A percentile compares a stretch with the other conserved stretches of the same genome.
These are phyloP conservation scores for Ceratocystis huliohia DNA, from an alignment of 2,329 filamentous ascomycete genomes.

Conservation along the genomic window DNA sequence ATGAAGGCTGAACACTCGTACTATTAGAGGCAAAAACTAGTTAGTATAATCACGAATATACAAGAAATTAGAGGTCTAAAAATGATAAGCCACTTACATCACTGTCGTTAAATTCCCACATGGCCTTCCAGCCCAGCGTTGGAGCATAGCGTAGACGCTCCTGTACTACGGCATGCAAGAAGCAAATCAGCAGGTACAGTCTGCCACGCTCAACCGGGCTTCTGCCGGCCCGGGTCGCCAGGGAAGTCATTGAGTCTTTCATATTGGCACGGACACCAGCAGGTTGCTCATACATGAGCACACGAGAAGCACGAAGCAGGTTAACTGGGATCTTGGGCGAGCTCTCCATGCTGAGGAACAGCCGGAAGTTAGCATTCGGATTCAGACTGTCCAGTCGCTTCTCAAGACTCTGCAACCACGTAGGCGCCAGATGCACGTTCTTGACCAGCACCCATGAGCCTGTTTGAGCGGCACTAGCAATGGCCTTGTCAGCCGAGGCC, in stretches of 20 bases:
- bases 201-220: conserved; percentile 82
- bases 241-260: conserved; percentile 85
- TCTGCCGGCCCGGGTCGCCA: conserved; percentile 63
- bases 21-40: conserved; percentile 26
- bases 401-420: conserved; percentile 93
- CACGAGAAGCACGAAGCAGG: conserved; percentile 77
- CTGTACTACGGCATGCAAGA: conserved; percentile 91
- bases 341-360: conserved; percentile 97
- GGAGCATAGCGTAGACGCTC: conserved; percentile 90
- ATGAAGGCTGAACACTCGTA: conserved; percentile 97
- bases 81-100: conserved; percentile 56
- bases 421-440: conserved; percentile 92
- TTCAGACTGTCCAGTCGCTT: conserved; percentile 94
- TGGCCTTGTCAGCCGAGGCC: conserved; percentile 86
- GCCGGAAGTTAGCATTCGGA: conserved; percentile 78
- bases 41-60: background rate
- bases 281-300: conserved; percentile 96
- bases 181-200: conserved; percentile 80
- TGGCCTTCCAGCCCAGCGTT: conserved; percentile 89
- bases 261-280: conserved; percentile 95
- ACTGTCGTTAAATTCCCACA: conserved; percentile 99
- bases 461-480: conserved; percentile 78
- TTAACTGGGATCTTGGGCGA: conserved; percentile 96
- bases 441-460: conserved; percentile 97
- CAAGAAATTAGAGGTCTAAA: background rate